phyloP scores from a whole-genome alignment of 208 protist species.

The Wallacemonas collosoma region DNA sequence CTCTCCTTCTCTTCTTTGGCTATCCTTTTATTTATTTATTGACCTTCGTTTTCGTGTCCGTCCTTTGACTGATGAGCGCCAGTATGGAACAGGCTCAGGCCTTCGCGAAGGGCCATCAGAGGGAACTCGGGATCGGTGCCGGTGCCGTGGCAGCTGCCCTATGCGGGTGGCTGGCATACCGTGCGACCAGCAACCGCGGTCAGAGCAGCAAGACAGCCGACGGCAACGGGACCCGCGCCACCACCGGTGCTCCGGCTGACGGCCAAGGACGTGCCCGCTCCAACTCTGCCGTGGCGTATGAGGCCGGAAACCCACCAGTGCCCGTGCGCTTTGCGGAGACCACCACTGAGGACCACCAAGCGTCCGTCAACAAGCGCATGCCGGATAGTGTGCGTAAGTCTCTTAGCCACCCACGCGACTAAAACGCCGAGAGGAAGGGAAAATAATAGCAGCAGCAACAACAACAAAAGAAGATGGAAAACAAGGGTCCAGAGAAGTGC shows the following conservation, averaged over 20 bases:
- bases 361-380: slow-evolving; percentile 25
- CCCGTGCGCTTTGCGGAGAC: slow-evolving; percentile 14
- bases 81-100: slow-evolving; percentile 10
- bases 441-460: slow-evolving; percentile 1
- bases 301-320: slow-evolving; percentile 16
- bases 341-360: slow-evolving; percentile 7
- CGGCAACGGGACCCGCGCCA: slow-evolving; percentile 8
- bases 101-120: slow-evolving; percentile 4
- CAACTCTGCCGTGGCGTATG: slow-evolving; percentile 15
- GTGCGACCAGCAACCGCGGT: slow-evolving; percentile 7
- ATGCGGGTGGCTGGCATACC: slow-evolving; percentile 13
- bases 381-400: slow-evolving; percentile 22
- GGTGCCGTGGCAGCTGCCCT: slow-evolving; percentile 4
- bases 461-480: not conserved
- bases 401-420: slow-evolving; percentile 13
- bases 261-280: not conserved
- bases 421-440: not conserved
- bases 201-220: not conserved
- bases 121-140: slow-evolving; percentile 7
- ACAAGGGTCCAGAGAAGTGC: too few species aligned
- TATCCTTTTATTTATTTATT: not conserved
- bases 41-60: not conserved
- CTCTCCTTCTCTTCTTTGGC: too few species aligned
- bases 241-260: not conserved
- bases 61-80: not conserved